Percentiles rank a stretch among this genome's conserved stretches.
Evolutionary conservation across 2,329 filamentous ascomycete species (phyloP).

Genomic region (Cryphonectria parasitica): DNA sequence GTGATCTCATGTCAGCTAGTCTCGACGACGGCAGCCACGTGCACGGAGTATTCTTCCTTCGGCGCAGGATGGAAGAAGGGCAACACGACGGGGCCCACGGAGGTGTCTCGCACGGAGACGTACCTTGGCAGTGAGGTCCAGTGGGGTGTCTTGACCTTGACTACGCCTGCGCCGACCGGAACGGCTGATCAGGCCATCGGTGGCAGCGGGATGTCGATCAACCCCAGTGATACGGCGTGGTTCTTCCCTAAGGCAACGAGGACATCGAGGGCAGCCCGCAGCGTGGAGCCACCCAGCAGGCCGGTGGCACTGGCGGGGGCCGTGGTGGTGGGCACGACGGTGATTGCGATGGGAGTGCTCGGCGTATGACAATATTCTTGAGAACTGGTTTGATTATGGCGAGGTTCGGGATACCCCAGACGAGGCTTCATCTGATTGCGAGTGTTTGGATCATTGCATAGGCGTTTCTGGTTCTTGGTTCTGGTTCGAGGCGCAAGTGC

Average conservation of each 20-base stretch:
- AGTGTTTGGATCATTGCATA: conserved; percentile 1
- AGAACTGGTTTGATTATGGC: not conserved
- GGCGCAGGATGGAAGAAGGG: conserved; percentile 45
- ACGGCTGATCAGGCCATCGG: conserved; percentile 28
- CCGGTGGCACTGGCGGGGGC: conserved; percentile 4
- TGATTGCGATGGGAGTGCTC: not conserved
- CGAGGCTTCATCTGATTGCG: not conserved
- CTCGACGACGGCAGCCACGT: conserved; percentile 49
- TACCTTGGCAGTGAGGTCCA: conserved; percentile 46
- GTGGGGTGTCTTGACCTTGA: conserved; percentile 51
- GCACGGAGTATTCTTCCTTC: conserved; percentile 53
- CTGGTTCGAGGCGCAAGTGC: not conserved
- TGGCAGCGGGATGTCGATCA: conserved; percentile 18
- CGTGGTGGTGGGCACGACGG: not conserved
- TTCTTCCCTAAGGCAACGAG: conserved; percentile 26
- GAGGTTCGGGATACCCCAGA: not conserved
- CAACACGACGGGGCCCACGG: conserved; percentile 46
- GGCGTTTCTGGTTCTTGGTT: not conserved
- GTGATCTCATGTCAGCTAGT: conserved; percentile 48
- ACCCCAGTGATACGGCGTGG: conserved; percentile 28
- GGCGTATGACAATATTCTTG: not conserved
- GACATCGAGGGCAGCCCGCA: conserved; percentile 16
- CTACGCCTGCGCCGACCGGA: conserved; percentile 41
- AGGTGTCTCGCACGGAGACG: conserved; percentile 51
- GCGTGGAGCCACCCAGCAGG: not conserved